These are phyloP conservation scores for Vigna radiata DNA, from an alignment of 306 rosid genomes.

Conservation along the genomic window DNA sequence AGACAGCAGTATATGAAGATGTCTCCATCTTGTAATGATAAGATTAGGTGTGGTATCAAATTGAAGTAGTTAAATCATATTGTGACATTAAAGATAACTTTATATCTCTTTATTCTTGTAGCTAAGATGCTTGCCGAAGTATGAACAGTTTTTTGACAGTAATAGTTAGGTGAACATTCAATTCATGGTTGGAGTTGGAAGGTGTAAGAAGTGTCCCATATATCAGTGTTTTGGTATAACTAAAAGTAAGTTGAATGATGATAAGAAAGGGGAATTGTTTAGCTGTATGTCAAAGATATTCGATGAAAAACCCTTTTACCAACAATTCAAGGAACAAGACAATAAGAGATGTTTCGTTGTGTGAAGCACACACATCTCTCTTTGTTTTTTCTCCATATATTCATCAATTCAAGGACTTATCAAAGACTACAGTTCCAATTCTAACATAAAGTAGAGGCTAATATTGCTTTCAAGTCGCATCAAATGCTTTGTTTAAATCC, in stretches of 20 bases:
- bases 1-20: neutral
- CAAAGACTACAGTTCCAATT: no score
- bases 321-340: neutral
- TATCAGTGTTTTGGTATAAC: neutral
- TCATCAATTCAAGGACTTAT: neutral
- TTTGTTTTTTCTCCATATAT: neutral
- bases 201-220: neutral
- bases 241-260: neutral
- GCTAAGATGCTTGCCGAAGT: neutral
- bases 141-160: neutral
- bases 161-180: slow-evolving; percentile 8
- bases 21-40: neutral
- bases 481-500: no score
- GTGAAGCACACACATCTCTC: slow-evolving; percentile 8
- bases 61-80: neutral
- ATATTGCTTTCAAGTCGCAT: no score
- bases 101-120: neutral
- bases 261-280: neutral
- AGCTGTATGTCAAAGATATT: neutral
- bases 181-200: neutral
- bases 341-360: slow-evolving; percentile 1
- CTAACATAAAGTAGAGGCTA: no score
- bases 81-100: neutral
- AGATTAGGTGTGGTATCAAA: neutral
- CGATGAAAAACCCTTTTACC: slow-evolving; percentile 2